These are phyloP conservation scores for Russula sp. DNA, from an alignment of 768 basidiomycete genomes.

Conservation along the genomic window DNA sequence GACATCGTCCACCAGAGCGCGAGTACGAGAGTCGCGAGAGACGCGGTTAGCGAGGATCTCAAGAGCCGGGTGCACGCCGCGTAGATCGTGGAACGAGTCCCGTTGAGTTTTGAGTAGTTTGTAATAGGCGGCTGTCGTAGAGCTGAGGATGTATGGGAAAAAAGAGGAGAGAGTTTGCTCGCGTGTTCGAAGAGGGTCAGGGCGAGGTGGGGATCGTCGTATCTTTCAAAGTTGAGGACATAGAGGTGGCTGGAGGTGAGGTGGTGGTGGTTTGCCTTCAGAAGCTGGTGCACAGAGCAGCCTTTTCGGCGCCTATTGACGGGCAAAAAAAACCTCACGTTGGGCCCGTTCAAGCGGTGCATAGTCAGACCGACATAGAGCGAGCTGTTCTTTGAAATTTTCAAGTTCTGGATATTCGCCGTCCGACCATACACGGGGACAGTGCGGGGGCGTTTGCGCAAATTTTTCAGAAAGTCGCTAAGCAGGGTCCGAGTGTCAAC, in stretches of 20 bases:
- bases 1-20: conserved; percentile 58
- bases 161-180: conserved; percentile 65
- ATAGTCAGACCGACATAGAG: too few relatives aligned
- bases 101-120: conserved; percentile 74
- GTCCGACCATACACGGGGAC: too few relatives aligned
- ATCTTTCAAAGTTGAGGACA: too few relatives aligned
- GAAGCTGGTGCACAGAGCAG: conserved; percentile 42
- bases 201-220: too few relatives aligned
- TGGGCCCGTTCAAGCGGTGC: too few relatives aligned
- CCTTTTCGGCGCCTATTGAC: conserved; percentile 46
- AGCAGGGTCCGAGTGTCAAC: too few relatives aligned
- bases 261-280: conserved; percentile 31
- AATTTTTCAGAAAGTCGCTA: too few relatives aligned
- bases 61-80: conserved; percentile 66
- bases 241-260: too few relatives aligned
- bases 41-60: conserved; percentile 86
- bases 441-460: too few relatives aligned
- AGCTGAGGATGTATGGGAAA: conserved; percentile 89
- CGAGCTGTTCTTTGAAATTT: too few relatives aligned
- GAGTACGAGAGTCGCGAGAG: conserved; percentile 55
- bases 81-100: conserved; percentile 85
- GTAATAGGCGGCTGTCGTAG: conserved; percentile 84
- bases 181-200: conserved; percentile 83
- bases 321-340: too few relatives aligned
- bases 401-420: too few relatives aligned